Evolutionary conservation across 176 grass and related monocot genomes (phyloP).

Genomic region (Rhynchospora pubera): DNA sequence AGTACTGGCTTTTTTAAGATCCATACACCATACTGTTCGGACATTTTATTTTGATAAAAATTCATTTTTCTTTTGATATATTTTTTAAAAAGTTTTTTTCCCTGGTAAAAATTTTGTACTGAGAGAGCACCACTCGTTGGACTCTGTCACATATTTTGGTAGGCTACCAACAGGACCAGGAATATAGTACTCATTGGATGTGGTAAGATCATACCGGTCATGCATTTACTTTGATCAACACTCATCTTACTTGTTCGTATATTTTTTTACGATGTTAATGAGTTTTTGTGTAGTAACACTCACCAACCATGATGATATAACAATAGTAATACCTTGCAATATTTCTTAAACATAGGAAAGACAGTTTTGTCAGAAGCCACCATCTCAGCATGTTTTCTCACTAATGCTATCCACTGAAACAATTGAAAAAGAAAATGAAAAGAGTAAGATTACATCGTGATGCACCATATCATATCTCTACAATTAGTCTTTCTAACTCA

Average conservation of each 20-base stretch:
- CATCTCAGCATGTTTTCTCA: slow-evolving; percentile 69
- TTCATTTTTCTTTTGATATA: neutral
- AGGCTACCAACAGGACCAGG: neutral
- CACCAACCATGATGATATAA: neutral
- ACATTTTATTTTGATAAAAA: neutral
- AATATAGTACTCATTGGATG: neutral
- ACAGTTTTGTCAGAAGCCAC: slow-evolving; percentile 56
- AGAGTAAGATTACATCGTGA: neutral
- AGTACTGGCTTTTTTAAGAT: neutral
- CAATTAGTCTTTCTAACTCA: neutral
- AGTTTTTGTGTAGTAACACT: neutral
- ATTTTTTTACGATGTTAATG: neutral
- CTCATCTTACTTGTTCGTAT: neutral
- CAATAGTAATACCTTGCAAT: slow-evolving; percentile 61
- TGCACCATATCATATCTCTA: too few species aligned
- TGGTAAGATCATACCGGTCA: neutral
- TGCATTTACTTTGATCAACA: neutral
- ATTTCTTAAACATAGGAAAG: slow-evolving; percentile 73
- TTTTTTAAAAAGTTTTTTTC: neutral
- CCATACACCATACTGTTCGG: neutral
- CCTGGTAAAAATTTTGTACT: neutral
- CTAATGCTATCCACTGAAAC: slow-evolving; percentile 86
- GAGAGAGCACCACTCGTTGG: neutral
- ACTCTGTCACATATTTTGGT: neutral
- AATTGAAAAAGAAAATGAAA: neutral